Conservation (phyloP, 345 rosid genomes). For the Euphorbia pulcherrima region DNA sequence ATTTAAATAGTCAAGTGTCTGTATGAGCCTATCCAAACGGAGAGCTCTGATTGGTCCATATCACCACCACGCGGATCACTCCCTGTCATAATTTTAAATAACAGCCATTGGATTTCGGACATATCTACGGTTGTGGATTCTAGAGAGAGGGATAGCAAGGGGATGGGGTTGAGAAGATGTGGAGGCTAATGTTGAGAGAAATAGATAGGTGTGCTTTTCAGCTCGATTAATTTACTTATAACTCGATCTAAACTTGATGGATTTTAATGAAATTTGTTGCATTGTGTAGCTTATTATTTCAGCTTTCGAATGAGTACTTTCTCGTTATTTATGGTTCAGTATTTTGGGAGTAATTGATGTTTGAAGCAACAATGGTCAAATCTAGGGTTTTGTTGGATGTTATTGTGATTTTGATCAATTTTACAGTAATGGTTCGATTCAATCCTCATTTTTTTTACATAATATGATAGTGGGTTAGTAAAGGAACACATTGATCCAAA, state of each 20-base stretch:
- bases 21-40: constrained; percentile 33
- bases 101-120: constrained; percentile 45
- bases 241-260: constrained; percentile 19
- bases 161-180: constrained; percentile 19
- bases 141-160: constrained; percentile 10
- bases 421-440: constrained; percentile 20
- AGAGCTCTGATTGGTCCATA: constrained; percentile 48
- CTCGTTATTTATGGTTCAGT: not conserved
- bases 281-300: constrained; percentile 32
- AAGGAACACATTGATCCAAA: constrained; percentile 19
- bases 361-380: constrained; percentile 50
- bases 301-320: constrained; percentile 42
- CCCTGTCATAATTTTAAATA: constrained; percentile 44
- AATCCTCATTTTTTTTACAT: constrained; percentile 1
- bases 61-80: constrained; percentile 44
- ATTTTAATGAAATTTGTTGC: constrained; percentile 23
- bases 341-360: constrained; percentile 24
- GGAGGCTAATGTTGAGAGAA: constrained; percentile 18
- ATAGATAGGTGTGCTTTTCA: constrained; percentile 81
- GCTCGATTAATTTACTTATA: constrained; percentile 30
- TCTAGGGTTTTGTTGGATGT: constrained; percentile 50
- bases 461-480: constrained; percentile 20
- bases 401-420: constrained; percentile 28
- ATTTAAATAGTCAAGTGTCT: constrained; percentile 52
- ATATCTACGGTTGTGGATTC: constrained; percentile 41